Percentiles rank a stretch among this genome's conserved stretches.
Conservation (phyloP, 129 eudicot genomes). For the Cynara cardunculus region DNA sequence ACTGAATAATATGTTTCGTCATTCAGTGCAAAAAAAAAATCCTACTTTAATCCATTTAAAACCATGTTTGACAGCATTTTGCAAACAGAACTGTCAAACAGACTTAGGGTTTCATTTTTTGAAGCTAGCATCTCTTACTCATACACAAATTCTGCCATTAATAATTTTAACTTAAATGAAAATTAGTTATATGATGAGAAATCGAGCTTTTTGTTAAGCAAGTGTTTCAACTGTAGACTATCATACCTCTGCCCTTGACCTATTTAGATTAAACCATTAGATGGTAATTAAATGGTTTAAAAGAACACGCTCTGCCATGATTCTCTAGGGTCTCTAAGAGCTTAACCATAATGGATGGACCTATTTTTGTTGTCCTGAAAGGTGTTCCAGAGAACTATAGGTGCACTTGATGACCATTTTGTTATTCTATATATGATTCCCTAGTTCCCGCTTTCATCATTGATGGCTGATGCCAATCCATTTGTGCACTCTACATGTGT, state of each 20-base stretch:
- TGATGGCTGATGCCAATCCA: too few species aligned
- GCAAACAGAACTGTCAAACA: not conserved
- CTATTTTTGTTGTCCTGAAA: not conserved
- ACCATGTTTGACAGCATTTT: not conserved
- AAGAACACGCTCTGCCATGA: not conserved
- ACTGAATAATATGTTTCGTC: not conserved
- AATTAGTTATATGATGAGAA: not conserved
- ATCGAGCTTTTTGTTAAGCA: not conserved
- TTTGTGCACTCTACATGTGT: too few species aligned
- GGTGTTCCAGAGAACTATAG: not conserved
- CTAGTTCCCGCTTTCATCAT: too few species aligned
- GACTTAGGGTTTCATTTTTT: not conserved
- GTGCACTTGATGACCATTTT: too few species aligned
- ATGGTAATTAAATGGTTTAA: not conserved
- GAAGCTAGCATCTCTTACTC: not conserved
- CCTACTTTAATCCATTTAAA: not conserved
- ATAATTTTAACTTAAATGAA: too few species aligned
- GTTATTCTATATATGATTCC: too few species aligned
- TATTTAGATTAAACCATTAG: not conserved
- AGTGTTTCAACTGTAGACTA: not conserved
- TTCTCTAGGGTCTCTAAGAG: not conserved
- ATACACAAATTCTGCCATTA: not conserved
- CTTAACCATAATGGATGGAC: not conserved
- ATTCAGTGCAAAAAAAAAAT: not conserved
- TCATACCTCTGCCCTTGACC: not conserved